Evolutionary conservation across 345 rosid genomes (phyloP), one percentile per base, ranked within the genome.

Genomic region (Ceriops zippeliana): DNA sequence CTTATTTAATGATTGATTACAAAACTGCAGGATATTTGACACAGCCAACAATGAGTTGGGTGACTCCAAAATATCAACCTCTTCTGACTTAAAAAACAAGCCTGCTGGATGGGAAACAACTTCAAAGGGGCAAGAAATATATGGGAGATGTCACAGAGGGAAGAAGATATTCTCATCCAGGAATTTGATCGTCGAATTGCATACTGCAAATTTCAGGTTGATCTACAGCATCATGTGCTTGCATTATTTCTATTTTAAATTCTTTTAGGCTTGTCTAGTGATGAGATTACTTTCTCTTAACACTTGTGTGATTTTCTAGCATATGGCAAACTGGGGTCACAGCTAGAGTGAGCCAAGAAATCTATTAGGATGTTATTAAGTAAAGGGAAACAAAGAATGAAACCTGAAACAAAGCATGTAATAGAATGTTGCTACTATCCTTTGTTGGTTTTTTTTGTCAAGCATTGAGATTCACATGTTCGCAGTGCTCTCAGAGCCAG

Each of bases 51-150:
- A 76, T 38, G 90, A 91, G 75, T 82, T 86, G 76, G 88, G 86
- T 58, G 80, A 83, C 73, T 52, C 90, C 27, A 81, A 82, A 67
- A 67, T 84, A 5, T 73, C 86, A 13, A 82, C 85, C 83, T 75
- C 90, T 32, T 77, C 89, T 2, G 93, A 87, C 77, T 70, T 88
- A 65, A 87, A 91, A 72, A 88, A 82, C 77, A 95, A 91, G 81
- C 96, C 99, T 16, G 97, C 88, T 76, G 97, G 99, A 22, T 95
- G 99, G 99, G 97, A 95, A 84, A 85, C 97, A 70, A 85, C 88
- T 7, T 74, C 93, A 20, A 91, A 86, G 77, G 84, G 81, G 27
- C 90, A 85, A 72, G 99, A 24, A 91, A 85, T 66, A 73, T 90
- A 51, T 95, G 97, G 99, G 98, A 91, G 61, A 90, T 95, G 98